Base-by-base conservation (phyloP, 257 asterid genomes). In the Fraxinus cuspidata region DNA sequence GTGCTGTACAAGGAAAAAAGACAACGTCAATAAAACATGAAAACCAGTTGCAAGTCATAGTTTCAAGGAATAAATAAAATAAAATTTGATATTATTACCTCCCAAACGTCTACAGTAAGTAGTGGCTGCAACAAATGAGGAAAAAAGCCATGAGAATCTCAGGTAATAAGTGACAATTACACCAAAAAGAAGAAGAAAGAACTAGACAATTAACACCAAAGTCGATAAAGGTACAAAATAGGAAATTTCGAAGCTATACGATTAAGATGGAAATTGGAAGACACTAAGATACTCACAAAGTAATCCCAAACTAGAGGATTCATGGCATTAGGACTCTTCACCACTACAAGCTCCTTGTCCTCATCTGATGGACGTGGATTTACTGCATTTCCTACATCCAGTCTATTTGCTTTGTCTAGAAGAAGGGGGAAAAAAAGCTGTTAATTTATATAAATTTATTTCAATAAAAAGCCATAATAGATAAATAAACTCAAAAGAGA, bases 261-360 rank as follows among this genome's bases (percentile, higher is more conserved):
- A 18, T 27, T 67, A 31, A 49, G 31, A 74, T 44, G 29, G 29
- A 76, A 76, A 51, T 2, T 8, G 67, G 47, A 65, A 70, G 42
- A 73, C 19, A 56, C 4, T 28, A 19, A 18, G 74, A 47, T 58
- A 87, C 96, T 91, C 80, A 95, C 98, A 21, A 87, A 87, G 86
- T 95, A 92, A 85, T 95, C 96, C 97, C 96, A 95, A 68, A 95
- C 90, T 40, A 95, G 96, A 76, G 99, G 99, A 81, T 93, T 95
- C 51, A 95, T 84, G 74, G 99, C 97, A 90, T 95, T 93, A 32
- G 99, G 97, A 80, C 96, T 95, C 90, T 95, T 93, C 70, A 93
- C 97, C 77, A 95, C 85, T 53, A 84, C 88, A 74, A 95, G 97
- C 87, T 89, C 93, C 81, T 90, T 95, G 88, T 92, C 97, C 77